Conservation (phyloP, 2,329 filamentous ascomycete genomes). For the Stachybotrys elegans region DNA sequence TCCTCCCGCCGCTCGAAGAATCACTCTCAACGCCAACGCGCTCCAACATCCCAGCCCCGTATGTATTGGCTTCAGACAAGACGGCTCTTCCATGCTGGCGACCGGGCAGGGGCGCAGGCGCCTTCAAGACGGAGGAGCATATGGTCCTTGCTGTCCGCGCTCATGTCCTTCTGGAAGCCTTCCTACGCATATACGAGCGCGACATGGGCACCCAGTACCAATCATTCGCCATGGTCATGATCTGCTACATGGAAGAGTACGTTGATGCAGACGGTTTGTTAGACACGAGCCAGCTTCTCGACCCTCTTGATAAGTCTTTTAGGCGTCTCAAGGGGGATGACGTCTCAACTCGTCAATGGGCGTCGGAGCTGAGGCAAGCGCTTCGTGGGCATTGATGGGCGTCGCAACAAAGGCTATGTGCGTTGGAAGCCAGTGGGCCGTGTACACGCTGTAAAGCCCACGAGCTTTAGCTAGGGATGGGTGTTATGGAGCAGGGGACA, state of each 20-base stretch:
- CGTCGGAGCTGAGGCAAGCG: conserved; percentile 8
- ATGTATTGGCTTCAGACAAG: conserved; percentile 15
- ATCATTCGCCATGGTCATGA: conserved; percentile 15
- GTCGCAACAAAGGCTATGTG: too few species aligned
- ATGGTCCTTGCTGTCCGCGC: conserved; percentile 13
- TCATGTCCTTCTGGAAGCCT: conserved; percentile 18
- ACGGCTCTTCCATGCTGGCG: conserved; percentile 15
- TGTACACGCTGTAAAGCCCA: too few species aligned
- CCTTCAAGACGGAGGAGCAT: conserved; percentile 7
- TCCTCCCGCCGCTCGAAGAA: conserved; percentile 14
- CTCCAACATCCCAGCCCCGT: conserved; percentile 9
- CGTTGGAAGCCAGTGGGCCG: too few species aligned
- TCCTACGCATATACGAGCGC: conserved; percentile 17
- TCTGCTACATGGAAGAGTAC: conserved; percentile 17
- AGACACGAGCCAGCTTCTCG: conserved; percentile 13
- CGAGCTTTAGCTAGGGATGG: too few species aligned
- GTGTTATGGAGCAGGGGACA: too few species aligned
- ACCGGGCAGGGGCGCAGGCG: conserved; percentile 12
- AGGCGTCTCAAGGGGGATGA: conserved; percentile 8
- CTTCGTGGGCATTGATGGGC: too few species aligned
- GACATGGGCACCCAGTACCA: conserved; percentile 13
- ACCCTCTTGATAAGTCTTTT: conserved; percentile 13
- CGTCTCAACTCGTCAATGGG: conserved; percentile 13
- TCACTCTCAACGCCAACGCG: conserved; percentile 6
- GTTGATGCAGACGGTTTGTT: conserved; percentile 18